Conservation (phyloP, 768 basidiomycete species). For the Cantharellus cinnabarinus region DNA sequence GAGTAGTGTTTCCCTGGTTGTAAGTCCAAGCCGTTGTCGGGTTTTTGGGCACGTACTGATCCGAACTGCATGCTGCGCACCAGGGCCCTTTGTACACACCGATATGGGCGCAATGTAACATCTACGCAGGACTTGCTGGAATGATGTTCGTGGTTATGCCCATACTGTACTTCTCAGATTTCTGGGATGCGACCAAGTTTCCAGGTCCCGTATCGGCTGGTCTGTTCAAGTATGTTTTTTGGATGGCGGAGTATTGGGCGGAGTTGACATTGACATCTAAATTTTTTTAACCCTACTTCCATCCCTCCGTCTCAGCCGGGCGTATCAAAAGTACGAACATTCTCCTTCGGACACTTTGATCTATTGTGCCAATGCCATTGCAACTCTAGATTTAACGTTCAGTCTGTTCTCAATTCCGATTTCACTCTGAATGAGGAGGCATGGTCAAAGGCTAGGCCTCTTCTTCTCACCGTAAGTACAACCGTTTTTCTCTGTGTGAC, state of each 20-base stretch:
- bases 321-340: background rate
- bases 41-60: too few relatives aligned
- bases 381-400: background rate
- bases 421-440: background rate
- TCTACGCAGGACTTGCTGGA: background rate
- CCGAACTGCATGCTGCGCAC: too few relatives aligned
- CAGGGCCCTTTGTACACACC: background rate
- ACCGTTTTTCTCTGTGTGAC: background rate
- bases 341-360: background rate
- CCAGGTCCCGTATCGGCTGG: background rate
- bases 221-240: background rate
- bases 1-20: background rate
- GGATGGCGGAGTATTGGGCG: background rate
- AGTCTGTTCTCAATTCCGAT: background rate
- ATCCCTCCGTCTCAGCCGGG: background rate
- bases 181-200: background rate
- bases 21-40: background rate
- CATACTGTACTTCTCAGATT: background rate
- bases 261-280: background rate
- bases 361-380: background rate
- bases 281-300: background rate
- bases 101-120: background rate
- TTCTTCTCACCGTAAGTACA: background rate
- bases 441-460: background rate
- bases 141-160: background rate